A percentile compares a stretch with the other conserved stretches of the same genome.
Conservation (phyloP, 2,329 filamentous ascomycete species). For the Talaromyces sp. region DNA sequence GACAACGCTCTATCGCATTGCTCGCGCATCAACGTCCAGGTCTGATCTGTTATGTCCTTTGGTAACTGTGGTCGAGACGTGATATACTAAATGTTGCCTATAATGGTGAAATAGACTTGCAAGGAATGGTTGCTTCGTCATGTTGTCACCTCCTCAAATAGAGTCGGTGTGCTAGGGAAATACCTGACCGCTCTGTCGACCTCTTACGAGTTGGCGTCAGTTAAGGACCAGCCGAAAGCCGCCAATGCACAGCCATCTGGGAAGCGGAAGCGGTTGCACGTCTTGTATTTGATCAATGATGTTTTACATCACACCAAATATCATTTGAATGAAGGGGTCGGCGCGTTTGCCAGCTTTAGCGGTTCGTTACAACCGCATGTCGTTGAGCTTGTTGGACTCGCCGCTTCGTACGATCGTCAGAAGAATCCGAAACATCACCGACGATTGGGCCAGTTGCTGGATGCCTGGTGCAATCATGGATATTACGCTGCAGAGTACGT, state of each 20-base stretch:
- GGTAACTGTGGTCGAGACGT: slow-evolving; percentile 23
- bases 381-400: slow-evolving; percentile 59
- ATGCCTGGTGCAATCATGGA: slow-evolving; percentile 65
- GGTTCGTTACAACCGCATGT: slow-evolving; percentile 58
- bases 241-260: slow-evolving; percentile 47
- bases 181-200: slow-evolving; percentile 69
- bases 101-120: slow-evolving; percentile 63
- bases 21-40: slow-evolving; percentile 80
- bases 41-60: slow-evolving; percentile 56
- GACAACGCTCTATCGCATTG: slow-evolving; percentile 65
- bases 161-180: slow-evolving; percentile 67
- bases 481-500: slow-evolving; percentile 60
- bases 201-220: slow-evolving; percentile 47
- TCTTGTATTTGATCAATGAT: slow-evolving; percentile 78
- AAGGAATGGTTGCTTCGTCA: slow-evolving; percentile 79
- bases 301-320: slow-evolving; percentile 66
- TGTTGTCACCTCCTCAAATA: slow-evolving; percentile 64
- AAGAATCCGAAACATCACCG: slow-evolving; percentile 63
- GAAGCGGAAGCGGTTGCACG: slow-evolving; percentile 67
- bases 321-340: slow-evolving; percentile 42
- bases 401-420: slow-evolving; percentile 51
- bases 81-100: slow-evolving; percentile 36
- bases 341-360: slow-evolving; percentile 51
- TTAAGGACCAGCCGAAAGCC: slow-evolving; percentile 22
- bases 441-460: slow-evolving; percentile 63